Evolutionary conservation across 2,329 filamentous ascomycete species (phyloP), one percentile per base, ranked within the genome.

Genomic region (Ophiocordyceps camponoti-rufipedis): DNA sequence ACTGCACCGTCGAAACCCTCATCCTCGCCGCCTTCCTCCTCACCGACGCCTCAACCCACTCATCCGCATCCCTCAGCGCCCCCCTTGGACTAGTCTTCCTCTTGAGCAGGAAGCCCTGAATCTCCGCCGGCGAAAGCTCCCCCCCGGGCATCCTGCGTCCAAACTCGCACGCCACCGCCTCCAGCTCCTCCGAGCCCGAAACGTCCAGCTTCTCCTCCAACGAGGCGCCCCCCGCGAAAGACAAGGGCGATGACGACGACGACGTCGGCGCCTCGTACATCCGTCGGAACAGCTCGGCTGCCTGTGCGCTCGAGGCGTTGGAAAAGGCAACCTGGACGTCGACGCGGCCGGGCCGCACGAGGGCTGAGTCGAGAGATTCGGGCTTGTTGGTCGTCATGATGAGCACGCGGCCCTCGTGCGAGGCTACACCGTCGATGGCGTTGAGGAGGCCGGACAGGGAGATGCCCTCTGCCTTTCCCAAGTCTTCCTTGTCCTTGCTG

Each of bases 341-440:
- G 4, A 88, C 78, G 1, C 82, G 70, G 1, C 83, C 82, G 0
- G 84, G 82, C 0, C 83, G 70, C 44, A 87, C 78, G 6, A 91
- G 69, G 0, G 82, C 83, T 42, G 78, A 71, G 55, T 88, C 83
- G 0, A 89, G 72, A 13, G 74, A 69, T 53, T 88, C 78, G 3
- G 80, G 80, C 48, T 77, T 73, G 60, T 89, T 91, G 31, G 82
- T 86, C 0, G 84, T 88, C 80, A 88, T 86, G 63, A 89, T 79
- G 16, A 89, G 71, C 12, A 89, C 74, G 42, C 82, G 74, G 28
- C 83, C 84, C 62, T 89, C 84, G 53, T 85, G 82, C 3, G 78
- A 82, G 1, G 81, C 82, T 1, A 87, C 83, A 46, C 85, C 83
- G 54, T 93, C 85, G 48, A 93, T 85, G 47, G 82, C 81, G 59